These are phyloP conservation scores for Elaeis oleifera DNA, from an alignment of 202 grass and related monocot species.

Conservation along the genomic window DNA sequence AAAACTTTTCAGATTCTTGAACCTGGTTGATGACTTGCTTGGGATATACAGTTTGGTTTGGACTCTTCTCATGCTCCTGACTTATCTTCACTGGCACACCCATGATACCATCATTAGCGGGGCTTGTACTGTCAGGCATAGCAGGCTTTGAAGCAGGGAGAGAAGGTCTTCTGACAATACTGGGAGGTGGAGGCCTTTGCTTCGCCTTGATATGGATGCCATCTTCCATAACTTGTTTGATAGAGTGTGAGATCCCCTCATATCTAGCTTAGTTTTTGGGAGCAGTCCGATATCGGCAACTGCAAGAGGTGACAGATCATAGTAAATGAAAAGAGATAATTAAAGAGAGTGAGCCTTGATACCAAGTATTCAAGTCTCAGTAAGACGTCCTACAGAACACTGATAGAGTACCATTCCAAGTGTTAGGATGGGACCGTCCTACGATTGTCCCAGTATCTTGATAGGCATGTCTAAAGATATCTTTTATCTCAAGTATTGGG, in stretches of 20 bases:
- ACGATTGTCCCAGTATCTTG: too few relatives aligned
- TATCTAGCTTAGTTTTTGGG: conserved; percentile 37
- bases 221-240: conserved; percentile 41
- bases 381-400: too few relatives aligned
- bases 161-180: conserved; percentile 34
- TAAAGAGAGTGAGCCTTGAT: neutral
- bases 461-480: too few relatives aligned
- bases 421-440: too few relatives aligned
- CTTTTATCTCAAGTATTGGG: too few relatives aligned
- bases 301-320: conserved; percentile 34
- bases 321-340: conserved; percentile 16
- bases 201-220: conserved; percentile 36
- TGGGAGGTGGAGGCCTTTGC: conserved; percentile 27
- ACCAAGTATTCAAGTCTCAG: too few relatives aligned
- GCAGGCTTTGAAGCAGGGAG: conserved; percentile 30
- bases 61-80: conserved; percentile 38
- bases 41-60: conserved; percentile 26
- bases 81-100: conserved; percentile 14
- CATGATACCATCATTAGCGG: conserved; percentile 37
- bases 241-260: conserved; percentile 27
- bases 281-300: conserved; percentile 65
- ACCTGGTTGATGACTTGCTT: conserved; percentile 16
- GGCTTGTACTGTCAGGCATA: conserved; percentile 32
- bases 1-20: conserved; percentile 27
- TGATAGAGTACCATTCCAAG: too few relatives aligned